Percentiles rank a stretch among this genome's conserved stretches.
These are phyloP conservation scores for Fusarium luffae DNA, from an alignment of 2,329 filamentous ascomycete genomes.

Conservation along the genomic window DNA sequence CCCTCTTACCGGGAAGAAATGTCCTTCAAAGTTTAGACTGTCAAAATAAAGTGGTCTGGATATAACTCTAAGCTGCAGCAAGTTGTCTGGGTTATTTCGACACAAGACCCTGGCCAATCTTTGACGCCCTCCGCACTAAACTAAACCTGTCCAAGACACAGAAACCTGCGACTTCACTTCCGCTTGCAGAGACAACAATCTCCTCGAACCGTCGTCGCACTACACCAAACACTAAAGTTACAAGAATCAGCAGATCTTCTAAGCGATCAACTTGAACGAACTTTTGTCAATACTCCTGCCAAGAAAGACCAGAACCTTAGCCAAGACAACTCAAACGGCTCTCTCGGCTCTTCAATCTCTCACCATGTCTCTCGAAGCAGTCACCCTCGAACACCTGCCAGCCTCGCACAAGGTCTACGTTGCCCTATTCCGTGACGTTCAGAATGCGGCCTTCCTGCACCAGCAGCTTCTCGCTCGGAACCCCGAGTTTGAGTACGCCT, in stretches of 20 bases:
- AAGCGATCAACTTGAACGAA: neutral
- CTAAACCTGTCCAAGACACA: conserved; percentile 14
- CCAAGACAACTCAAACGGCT: conserved; percentile 12
- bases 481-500: conserved; percentile 88
- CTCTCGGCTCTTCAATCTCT: conserved; percentile 7
- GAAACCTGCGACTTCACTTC: conserved; percentile 23
- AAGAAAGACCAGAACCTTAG: neutral
- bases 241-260: conserved; percentile 7
- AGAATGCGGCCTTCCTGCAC: conserved; percentile 82
- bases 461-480: conserved; percentile 88
- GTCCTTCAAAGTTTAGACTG: neutral
- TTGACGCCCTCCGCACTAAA: conserved; percentile 36
- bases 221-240: conserved; percentile 8
- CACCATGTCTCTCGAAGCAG: conserved; percentile 69
- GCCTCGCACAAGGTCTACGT: conserved; percentile 74
- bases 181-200: neutral
- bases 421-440: conserved; percentile 78
- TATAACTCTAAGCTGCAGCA: neutral
- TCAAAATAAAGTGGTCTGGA: neutral
- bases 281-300: conserved; percentile 12
- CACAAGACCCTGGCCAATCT: neutral
- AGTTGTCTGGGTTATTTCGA: neutral
- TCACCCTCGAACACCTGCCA: conserved; percentile 81
- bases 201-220: neutral
- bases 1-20: conserved; percentile 8